phyloP scores from a whole-genome alignment of 148 eudicot species.

The Chenopodium berlandieri region DNA sequence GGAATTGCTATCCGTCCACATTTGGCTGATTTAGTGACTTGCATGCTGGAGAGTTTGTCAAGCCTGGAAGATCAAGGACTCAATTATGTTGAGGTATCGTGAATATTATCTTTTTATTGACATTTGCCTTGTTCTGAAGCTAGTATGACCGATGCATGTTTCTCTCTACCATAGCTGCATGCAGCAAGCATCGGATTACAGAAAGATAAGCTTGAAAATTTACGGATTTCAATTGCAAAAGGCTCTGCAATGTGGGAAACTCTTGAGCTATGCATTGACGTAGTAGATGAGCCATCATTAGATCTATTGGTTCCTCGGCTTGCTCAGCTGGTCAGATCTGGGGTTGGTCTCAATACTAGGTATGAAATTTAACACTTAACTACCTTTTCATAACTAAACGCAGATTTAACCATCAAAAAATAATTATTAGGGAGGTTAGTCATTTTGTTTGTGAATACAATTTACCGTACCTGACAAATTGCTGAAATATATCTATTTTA shows the following conservation, averaged over 20 bases:
- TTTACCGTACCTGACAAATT: neutral
- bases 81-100: constrained; percentile 87
- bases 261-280: constrained; percentile 82
- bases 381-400: neutral
- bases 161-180: constrained; percentile 55
- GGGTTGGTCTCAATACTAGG: constrained; percentile 95
- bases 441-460: constrained; percentile 8
- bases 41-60: constrained; percentile 96
- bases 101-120: constrained; percentile 12
- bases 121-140: neutral
- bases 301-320: constrained; percentile 89
- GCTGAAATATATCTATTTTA: neutral
- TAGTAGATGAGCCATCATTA: constrained; percentile 71
- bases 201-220: constrained; percentile 84
- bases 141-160: constrained; percentile 15
- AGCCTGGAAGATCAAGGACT: constrained; percentile 98
- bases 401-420: neutral
- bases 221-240: constrained; percentile 89
- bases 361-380: constrained; percentile 23
- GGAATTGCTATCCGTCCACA: constrained; percentile 88
- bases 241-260: constrained; percentile 99
- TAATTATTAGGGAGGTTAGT: neutral
- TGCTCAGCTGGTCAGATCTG: constrained; percentile 81
- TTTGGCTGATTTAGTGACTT: constrained; percentile 81
- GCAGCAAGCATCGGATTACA: constrained; percentile 91